Percentiles rank a stretch among this genome's conserved stretches.
Evolutionary conservation across 2,329 filamentous ascomycete species (phyloP).

Genomic region (Gyromitra esculenta): DNA sequence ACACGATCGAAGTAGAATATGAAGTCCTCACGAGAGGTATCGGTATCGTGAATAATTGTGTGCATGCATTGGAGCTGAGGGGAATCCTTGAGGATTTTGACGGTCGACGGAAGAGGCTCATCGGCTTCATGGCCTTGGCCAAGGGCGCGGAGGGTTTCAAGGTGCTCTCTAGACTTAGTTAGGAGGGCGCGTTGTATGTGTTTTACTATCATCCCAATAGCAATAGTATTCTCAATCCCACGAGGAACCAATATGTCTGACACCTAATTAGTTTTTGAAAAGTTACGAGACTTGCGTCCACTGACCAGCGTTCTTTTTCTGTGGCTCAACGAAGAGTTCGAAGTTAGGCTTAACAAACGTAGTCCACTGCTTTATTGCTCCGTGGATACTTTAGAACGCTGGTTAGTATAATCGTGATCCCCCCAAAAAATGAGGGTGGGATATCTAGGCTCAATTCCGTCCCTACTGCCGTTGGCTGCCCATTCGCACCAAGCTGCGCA

Average conservation of each 20-base stretch:
- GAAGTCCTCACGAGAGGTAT: slow-evolving; percentile 85
- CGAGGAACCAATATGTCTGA: slow-evolving; percentile 91
- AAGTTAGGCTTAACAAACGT: slow-evolving; percentile 96
- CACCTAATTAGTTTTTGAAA: slow-evolving; percentile 14
- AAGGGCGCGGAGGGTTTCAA: slow-evolving; percentile 78
- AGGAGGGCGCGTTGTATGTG: slow-evolving; percentile 88
- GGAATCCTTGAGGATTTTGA: slow-evolving; percentile 78
- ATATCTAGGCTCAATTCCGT: too few species aligned
- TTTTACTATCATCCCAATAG: slow-evolving; percentile 93
- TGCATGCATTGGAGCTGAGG: slow-evolving; percentile 87
- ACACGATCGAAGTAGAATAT: slow-evolving; percentile 97
- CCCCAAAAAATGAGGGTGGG: too few species aligned
- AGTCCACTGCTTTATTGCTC: slow-evolving; percentile 99
- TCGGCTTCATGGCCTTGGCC: slow-evolving; percentile 74
- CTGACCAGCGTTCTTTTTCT: slow-evolving; percentile 81
- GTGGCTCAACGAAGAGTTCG: slow-evolving; percentile 90
- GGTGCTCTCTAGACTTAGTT: slow-evolving; percentile 85
- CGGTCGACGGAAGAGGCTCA: slow-evolving; percentile 76
- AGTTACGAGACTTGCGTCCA: slow-evolving; percentile 27
- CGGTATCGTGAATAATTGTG: slow-evolving; percentile 84
- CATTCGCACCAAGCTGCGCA: too few species aligned
- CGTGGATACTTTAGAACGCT: slow-evolving; percentile 70
- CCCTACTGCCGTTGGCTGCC: too few species aligned
- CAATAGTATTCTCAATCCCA: slow-evolving; percentile 92
- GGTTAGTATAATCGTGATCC: neutral